A percentile compares a stretch with the other conserved stretches of the same genome.
phyloP scores from a whole-genome alignment of 371 early-diverging fungal species.

The Dichotomocladium elegans region DNA sequence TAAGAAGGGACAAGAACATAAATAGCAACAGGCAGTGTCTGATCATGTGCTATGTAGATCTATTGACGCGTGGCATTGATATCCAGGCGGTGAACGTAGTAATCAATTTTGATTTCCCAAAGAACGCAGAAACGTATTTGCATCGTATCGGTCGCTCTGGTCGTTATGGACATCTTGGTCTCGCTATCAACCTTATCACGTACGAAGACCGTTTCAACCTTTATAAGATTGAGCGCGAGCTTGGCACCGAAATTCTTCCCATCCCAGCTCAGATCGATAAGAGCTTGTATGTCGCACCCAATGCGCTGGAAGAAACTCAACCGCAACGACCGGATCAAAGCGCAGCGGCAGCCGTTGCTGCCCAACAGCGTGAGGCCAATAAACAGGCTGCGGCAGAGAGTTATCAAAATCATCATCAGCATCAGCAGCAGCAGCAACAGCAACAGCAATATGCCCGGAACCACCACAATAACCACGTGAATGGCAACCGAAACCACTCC shows the following conservation, averaged over 20 bases:
- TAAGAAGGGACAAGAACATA: constrained; percentile 9
- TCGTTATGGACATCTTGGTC: constrained; percentile 96
- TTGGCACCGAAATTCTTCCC: constrained; percentile 95
- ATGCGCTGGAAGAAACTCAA: constrained; percentile 53
- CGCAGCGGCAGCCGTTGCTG: constrained; percentile 40
- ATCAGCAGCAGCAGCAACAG: background rate
- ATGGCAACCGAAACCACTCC: no score
- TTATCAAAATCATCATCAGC: background rate
- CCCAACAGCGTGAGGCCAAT: constrained; percentile 47
- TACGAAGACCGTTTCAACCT: constrained; percentile 95
- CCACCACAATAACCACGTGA: no score
- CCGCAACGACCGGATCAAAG: constrained; percentile 46
- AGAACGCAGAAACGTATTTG: constrained; percentile 98
- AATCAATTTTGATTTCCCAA: constrained; percentile 99
- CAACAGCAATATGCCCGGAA: background rate
- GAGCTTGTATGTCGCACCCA: constrained; percentile 81
- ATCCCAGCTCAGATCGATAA: constrained; percentile 95
- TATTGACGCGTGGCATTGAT: constrained; percentile 99
- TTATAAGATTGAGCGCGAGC: constrained; percentile 94
- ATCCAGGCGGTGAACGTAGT: constrained; percentile 99
- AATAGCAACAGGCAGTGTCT: background rate
- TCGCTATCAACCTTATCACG: constrained; percentile 98
- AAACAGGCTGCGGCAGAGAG: constrained; percentile 13
- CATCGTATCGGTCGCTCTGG: constrained; percentile 99
- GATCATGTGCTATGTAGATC: constrained; percentile 48